Percentiles rank a stretch among this genome's conserved stretches.
phyloP scores from a whole-genome alignment of 176 grass and related monocot species.

The Oryza australiensis region DNA sequence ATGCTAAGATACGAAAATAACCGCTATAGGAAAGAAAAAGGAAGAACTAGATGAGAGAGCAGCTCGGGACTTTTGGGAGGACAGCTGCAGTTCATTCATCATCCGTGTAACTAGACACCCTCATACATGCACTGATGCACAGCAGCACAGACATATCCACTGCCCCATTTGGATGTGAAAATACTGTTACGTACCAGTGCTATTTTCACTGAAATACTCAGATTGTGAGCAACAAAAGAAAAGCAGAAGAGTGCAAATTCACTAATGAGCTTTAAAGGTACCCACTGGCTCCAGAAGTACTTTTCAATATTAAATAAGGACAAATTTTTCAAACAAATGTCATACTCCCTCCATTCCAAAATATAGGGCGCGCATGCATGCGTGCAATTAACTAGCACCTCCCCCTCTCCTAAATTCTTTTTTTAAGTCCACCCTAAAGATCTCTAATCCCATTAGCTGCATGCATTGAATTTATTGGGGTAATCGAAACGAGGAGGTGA shows the following conservation, averaged over 20 bases:
- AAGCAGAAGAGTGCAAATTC: neutral
- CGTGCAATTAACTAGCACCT: no score
- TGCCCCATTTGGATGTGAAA: neutral
- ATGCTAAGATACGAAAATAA: neutral
- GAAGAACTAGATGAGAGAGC: neutral
- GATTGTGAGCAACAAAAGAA: neutral
- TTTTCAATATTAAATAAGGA: neutral
- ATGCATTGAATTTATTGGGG: no score
- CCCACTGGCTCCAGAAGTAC: neutral
- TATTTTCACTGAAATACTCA: neutral
- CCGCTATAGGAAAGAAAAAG: neutral
- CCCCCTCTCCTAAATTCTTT: no score
- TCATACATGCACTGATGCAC: neutral
- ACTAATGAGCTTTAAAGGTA: neutral
- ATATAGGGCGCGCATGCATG: no score
- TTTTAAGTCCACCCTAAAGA: no score
- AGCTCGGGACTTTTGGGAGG: neutral
- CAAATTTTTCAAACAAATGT: neutral
- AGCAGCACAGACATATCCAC: neutral
- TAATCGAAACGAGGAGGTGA: no score
- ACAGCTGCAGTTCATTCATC: neutral
- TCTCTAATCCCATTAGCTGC: no score
- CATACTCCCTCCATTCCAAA: neutral
- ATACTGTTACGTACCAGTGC: neutral
- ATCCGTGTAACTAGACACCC: neutral